These are phyloP conservation scores for Sechiopsis laciniata DNA, from an alignment of 306 rosid species.

Conservation along the genomic window DNA sequence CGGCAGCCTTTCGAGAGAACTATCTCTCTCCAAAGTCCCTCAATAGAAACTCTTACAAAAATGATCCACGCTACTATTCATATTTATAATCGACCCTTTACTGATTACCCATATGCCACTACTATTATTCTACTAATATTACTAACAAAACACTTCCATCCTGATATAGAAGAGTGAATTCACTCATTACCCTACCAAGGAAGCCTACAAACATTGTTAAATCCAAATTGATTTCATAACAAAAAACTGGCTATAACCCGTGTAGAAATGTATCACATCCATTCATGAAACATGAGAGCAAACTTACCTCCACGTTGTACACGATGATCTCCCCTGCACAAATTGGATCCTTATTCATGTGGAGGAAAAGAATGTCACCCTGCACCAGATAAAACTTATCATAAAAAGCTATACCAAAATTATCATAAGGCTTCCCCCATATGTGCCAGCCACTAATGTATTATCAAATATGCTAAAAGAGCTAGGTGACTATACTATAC, in stretches of 20 bases:
- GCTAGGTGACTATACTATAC: not conserved
- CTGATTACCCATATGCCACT: too few species aligned
- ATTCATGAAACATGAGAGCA: not conserved
- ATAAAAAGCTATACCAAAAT: not conserved
- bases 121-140: too few species aligned
- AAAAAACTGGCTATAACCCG: not conserved
- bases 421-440: not conserved
- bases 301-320: conserved; percentile 46
- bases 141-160: too few species aligned
- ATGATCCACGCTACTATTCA: too few species aligned
- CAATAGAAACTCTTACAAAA: too few species aligned
- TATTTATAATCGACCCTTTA: too few species aligned
- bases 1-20: too few species aligned
- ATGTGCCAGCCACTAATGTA: not conserved
- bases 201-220: not conserved
- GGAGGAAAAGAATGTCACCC: conserved; percentile 73
- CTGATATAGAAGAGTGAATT: too few species aligned
- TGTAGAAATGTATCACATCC: conserved; percentile 1
- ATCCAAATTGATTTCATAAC: not conserved
- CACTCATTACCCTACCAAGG: too few species aligned
- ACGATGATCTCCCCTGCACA: conserved; percentile 76
- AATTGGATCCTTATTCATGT: conserved; percentile 52
- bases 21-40: too few species aligned
- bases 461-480: not conserved
- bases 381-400: conserved; percentile 21